Evolutionary conservation across 148 eudicot species (phyloP), one percentile per base, ranked within the genome.

Genomic region (Cornus kousa): DNA sequence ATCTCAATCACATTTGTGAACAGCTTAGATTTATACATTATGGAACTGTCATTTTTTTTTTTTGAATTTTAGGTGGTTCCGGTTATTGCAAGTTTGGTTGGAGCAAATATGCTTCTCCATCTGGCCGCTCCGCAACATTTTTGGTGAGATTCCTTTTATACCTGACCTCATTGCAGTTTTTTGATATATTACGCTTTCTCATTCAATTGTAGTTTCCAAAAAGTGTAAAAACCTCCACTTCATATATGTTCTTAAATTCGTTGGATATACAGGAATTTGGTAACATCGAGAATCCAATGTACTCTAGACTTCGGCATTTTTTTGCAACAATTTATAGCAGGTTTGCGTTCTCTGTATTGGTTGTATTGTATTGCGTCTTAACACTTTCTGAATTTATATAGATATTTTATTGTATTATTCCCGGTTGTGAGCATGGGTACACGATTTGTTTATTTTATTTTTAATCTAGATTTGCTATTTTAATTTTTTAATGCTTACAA

Each of bases 71-170:
- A 94, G 98, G 95, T 85, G 98, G 98, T 68, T 90, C 97, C 12
- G 98, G 98, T 37, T 94, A 94, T 86, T 92, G 97, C 88, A 94
- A 94, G 84, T 94, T 83, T 80, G 98, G 98, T 14, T 94, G 97
- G 98, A 94, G 97, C 94, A 92, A 91, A 86, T 90, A 87, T 81
- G 78, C 57, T 23, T 67, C 84, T 53, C 98, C 98, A 60, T 94
- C 94, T 57, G 97, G 94, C 16, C 84, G 86, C 64, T 87, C 91
- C 16, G 94, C 98, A 46, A 91, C 98, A 62, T 94, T 94, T 86
- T 76, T 90, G 95, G 98, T 91, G 62, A 86, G 90, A 81, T 79
- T 68, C 75, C 68, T 64, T 31, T 19, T 74, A 70, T 24, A 22
- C 23, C 32, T 37, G 37, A 35, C 33, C 3, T 62, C 19, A 7